phyloP scores from a whole-genome alignment of 768 basidiomycete genomes.

The Ephemerocybe angulata region DNA sequence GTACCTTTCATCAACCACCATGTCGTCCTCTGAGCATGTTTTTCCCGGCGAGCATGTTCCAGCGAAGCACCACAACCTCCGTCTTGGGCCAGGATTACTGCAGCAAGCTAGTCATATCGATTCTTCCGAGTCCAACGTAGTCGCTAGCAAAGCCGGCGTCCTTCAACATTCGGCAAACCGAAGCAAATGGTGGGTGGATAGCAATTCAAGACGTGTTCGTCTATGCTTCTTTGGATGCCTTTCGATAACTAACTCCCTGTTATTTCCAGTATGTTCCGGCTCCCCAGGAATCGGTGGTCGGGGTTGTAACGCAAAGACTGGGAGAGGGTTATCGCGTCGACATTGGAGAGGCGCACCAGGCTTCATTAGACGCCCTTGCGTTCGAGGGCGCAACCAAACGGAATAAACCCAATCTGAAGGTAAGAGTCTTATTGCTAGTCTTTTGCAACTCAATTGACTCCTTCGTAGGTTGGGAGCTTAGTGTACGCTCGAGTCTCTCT shows the following conservation, averaged over 20 bases:
- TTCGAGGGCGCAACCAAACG: conserved; percentile 96
- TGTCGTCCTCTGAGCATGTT: conserved; percentile 43
- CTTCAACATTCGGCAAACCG: conserved; percentile 68
- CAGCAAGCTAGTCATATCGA: conserved; percentile 37
- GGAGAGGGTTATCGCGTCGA: conserved; percentile 94
- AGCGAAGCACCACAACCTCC: conserved; percentile 73
- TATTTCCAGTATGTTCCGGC: conserved; percentile 80
- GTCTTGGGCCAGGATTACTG: conserved; percentile 80
- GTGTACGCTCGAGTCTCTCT: conserved; percentile 91
- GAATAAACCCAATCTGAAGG: conserved; percentile 92
- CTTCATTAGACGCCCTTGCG: conserved; percentile 82
- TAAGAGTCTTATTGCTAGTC: conserved; percentile 22
- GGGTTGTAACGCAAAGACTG: conserved; percentile 70
- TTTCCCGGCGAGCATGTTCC: conserved; percentile 81
- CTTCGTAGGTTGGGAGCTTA: conserved; percentile 79
- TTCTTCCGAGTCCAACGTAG: conserved; percentile 31
- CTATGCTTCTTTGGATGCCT: conserved; percentile 4
- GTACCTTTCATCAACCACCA: conserved; percentile 22
- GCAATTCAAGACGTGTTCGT: conserved; percentile 79
- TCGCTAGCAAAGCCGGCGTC: conserved; percentile 66
- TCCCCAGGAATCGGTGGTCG: conserved; percentile 84
- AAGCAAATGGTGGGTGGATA: conserved; percentile 87
- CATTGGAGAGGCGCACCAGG: conserved; percentile 84
- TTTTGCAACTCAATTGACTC: background rate
- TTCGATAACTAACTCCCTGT: conserved; percentile 8